Conservation (phyloP, 805 yeast genomes). For the Candida parachauliodes region DNA sequence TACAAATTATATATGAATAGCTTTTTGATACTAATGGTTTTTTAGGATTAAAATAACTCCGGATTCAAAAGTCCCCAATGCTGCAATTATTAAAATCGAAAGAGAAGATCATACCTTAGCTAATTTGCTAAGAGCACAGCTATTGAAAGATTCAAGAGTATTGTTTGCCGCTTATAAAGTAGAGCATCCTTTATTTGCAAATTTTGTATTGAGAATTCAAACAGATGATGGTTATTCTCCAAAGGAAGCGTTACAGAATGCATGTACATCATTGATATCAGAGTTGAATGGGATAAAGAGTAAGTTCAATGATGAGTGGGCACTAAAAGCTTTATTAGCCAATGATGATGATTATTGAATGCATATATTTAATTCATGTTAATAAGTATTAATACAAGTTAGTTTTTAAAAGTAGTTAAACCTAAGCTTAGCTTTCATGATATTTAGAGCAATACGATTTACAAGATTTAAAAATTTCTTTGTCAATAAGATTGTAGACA, state of each 20-base stretch:
- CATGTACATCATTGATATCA: slow-evolving; percentile 78
- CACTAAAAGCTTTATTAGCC: slow-evolving; percentile 66
- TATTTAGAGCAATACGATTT: no score
- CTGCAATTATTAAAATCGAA: slow-evolving; percentile 88
- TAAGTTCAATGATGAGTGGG: slow-evolving; percentile 90
- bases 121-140: slow-evolving; percentile 80
- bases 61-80: slow-evolving; percentile 92
- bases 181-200: slow-evolving; percentile 96
- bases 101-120: slow-evolving; percentile 98
- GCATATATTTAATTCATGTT: slow-evolving; percentile 1
- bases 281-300: slow-evolving; percentile 72
- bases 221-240: slow-evolving; percentile 95
- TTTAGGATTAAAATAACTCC: slow-evolving; percentile 79
- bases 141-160: slow-evolving; percentile 83
- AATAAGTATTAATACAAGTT: slow-evolving; percentile 3
- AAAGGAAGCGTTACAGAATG: slow-evolving; percentile 82
- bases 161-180: slow-evolving; percentile 95
- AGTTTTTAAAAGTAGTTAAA: no score
- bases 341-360: slow-evolving; percentile 28
- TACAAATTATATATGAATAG: slow-evolving; percentile 8
- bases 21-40: slow-evolving; percentile 3
- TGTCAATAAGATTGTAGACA: no score
- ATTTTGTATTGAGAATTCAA: slow-evolving; percentile 89
- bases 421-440: no score
- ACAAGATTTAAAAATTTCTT: no score